These are phyloP conservation scores for Phallus indusiatus DNA, from an alignment of 768 basidiomycete species.

Conservation along the genomic window DNA sequence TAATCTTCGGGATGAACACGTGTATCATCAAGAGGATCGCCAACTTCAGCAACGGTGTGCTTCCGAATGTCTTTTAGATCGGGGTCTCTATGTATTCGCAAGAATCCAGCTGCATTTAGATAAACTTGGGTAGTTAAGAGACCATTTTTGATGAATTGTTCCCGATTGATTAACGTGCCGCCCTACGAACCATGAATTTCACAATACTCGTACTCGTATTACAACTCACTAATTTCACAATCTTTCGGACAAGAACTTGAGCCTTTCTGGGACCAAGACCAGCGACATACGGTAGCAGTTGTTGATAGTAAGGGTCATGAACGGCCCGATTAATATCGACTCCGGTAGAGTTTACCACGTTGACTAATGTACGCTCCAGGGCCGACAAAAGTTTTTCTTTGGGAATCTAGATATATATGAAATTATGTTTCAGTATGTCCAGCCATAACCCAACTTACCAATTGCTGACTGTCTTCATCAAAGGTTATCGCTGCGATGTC, in stretches of 20 bases:
- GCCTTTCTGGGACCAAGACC: conserved; percentile 95
- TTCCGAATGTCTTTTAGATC: conserved; percentile 50
- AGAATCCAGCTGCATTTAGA: conserved; percentile 86
- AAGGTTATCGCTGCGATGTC: conserved; percentile 81
- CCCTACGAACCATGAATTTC: conserved; percentile 41
- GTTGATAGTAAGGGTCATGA: conserved; percentile 79
- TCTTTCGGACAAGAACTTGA: conserved; percentile 71
- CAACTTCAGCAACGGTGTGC: conserved; percentile 52
- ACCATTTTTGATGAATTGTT: conserved; percentile 75
- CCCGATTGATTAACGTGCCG: conserved; percentile 76
- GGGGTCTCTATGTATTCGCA: conserved; percentile 72
- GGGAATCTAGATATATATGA: conserved; percentile 50
- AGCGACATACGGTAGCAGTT: conserved; percentile 81
- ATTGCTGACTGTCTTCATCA: conserved; percentile 76
- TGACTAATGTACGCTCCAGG: conserved; percentile 82
- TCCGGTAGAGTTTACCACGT: conserved; percentile 85
- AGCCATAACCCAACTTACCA: conserved; percentile 38
- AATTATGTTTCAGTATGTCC: conserved; percentile 6
- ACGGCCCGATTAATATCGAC: conserved; percentile 95
- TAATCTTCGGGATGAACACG: conserved; percentile 98
- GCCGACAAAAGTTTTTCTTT: conserved; percentile 72
- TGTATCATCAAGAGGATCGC: conserved; percentile 90
- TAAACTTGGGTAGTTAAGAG: conserved; percentile 82
- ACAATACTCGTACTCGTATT: neutral
- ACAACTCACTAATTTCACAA: conserved; percentile 56